Evolutionary conservation across 306 rosid genomes (phyloP), one percentile per base, ranked within the genome.

Genomic region (Sicyos baderoa): DNA sequence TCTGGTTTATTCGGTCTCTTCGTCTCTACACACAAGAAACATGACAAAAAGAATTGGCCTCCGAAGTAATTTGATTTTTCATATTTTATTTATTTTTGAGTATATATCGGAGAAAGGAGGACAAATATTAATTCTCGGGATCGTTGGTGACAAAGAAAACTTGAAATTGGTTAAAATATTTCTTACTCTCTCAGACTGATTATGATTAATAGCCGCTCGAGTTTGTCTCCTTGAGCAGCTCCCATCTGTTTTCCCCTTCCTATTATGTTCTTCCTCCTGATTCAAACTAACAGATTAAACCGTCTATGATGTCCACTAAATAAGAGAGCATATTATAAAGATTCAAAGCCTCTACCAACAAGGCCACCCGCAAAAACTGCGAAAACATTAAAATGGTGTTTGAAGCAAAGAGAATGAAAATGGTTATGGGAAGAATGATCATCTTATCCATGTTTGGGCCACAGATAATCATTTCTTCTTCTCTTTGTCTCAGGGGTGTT

Each of bases 1-100:
- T 84, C 78, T 84, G 79, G 75, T 81, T 84, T 54, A 84, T 80
- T 73, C 76, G 77, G 51, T 81, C 83, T 51, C 85, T 81, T 49
- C 85, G 70, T 78, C 72, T 84, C 87, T 81, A 29, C 27, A 19
- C 1, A 65, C 21, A 6, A 4, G 15, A 23, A 22, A 60, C 32
- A 32, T n/a, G n/a, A n/a, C n/a, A n/a, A 8, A 29, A 16, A 2
- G 5, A 15, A 16, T 2, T 59, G 5, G 29, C 15, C 21, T 3
- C 21, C 15, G 13, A 0, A 59, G 65, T 59, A 16, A 6, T 35
- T 14, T n/a, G n/a, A n/a, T n/a, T n/a, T n/a, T n/a, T n/a, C n/a
- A n/a, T n/a, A n/a, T n/a, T n/a, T n/a, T n/a, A n/a, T n/a, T n/a
- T n/a, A n/a, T n/a, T n/a, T n/a, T n/a, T n/a, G n/a, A n/a, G n/a